These are phyloP conservation scores for Cupressus sempervirens DNA, from an alignment of 75 land plant species.

Conservation along the genomic window DNA sequence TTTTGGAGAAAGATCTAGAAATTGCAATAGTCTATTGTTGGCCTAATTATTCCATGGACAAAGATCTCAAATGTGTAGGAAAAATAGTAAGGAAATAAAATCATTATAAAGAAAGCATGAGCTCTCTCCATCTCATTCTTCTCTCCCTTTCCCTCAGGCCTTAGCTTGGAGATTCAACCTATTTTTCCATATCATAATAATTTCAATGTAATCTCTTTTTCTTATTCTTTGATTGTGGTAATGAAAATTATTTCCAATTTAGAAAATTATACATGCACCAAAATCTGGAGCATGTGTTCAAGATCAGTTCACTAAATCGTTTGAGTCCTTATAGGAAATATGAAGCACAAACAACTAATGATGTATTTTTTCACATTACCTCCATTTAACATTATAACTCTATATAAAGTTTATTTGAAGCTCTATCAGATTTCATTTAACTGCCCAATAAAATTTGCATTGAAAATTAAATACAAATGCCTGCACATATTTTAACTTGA, in stretches of 20 bases:
- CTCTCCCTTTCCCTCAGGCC: no score
- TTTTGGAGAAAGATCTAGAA: neutral
- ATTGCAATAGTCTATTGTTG: neutral
- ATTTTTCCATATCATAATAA: no score
- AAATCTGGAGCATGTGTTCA: neutral
- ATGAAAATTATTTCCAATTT: neutral
- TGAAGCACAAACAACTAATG: neutral
- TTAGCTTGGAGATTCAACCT: no score
- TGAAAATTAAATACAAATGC: no score
- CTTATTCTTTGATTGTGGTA: neutral
- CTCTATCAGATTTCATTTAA: no score
- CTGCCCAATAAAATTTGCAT: neutral
- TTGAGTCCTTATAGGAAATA: neutral
- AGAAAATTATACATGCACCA: neutral
- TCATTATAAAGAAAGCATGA: no score
- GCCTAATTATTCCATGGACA: neutral
- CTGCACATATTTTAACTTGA: neutral
- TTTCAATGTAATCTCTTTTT: neutral
- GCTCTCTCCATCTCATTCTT: no score
- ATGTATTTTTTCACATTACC: no score
- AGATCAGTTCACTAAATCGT: neutral
- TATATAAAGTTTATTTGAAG: no score
- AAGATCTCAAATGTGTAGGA: neutral
- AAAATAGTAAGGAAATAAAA: neutral
- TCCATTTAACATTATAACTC: neutral